Evolutionary conservation across 495 filamentous ascomycete genomes (phyloP).

Genomic region (Cryomyces minteri): DNA sequence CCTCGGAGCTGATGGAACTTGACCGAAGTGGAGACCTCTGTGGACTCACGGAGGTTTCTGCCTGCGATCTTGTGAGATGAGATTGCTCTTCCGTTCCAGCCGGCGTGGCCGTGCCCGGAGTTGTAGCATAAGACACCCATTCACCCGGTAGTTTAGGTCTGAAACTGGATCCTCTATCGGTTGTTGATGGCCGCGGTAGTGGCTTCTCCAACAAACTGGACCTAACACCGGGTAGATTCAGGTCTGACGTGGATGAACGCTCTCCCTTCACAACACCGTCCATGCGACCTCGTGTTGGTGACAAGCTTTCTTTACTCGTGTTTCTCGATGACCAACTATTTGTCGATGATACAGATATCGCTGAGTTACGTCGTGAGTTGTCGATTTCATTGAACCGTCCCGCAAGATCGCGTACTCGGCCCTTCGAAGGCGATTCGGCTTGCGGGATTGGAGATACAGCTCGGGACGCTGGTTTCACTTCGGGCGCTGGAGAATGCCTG

Average conservation of each 20-base stretch:
- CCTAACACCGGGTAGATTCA: too few species aligned
- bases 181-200: conserved; percentile 3
- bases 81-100: conserved; percentile 9
- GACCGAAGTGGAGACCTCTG: too few species aligned
- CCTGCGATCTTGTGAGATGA: too few species aligned
- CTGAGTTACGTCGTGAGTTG: conserved; percentile 18
- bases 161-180: conserved; percentile 18
- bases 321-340: conserved; percentile 18
- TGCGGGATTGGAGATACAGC: conserved; percentile 6
- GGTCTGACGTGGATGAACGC: not conserved
- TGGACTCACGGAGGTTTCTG: too few species aligned
- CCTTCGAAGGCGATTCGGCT: conserved; percentile 23
- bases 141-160: conserved; percentile 44
- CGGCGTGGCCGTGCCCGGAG: conserved; percentile 5
- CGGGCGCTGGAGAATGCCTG: conserved; percentile 1
- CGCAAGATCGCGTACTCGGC: conserved; percentile 28
- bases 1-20: too few species aligned
- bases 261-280: not conserved
- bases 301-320: conserved; percentile 14
- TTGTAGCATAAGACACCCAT: conserved; percentile 42
- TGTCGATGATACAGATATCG: conserved; percentile 10
- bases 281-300: not conserved
- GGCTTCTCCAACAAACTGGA: not conserved
- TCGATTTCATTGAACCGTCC: conserved; percentile 24
- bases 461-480: not conserved